These are phyloP conservation scores for Paramarasmius palmivorus DNA, from an alignment of 1,284 basidiomycete species.

Conservation along the genomic window DNA sequence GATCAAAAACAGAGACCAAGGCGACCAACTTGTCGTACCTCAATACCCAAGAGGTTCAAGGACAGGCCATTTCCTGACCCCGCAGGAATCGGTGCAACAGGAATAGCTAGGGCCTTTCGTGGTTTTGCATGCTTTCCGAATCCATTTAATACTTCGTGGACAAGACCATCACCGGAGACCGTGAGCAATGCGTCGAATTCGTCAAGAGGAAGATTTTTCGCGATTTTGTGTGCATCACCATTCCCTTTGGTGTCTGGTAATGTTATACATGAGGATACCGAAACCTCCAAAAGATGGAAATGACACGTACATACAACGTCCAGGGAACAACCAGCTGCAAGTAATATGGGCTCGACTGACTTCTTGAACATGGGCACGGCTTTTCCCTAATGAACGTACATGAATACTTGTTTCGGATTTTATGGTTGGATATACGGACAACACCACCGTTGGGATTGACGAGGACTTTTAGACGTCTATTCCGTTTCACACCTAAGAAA, in stretches of 20 bases:
- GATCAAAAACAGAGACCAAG: conserved; percentile 3
- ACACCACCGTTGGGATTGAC: conserved; percentile 87
- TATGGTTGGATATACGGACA: conserved; percentile 36
- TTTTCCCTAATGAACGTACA: conserved; percentile 59
- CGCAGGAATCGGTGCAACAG: conserved; percentile 86
- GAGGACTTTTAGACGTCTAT: conserved; percentile 62
- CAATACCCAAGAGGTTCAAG: conserved; percentile 71
- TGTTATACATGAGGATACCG: background rate
- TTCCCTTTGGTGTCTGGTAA: conserved; percentile 68
- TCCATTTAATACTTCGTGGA: conserved; percentile 94
- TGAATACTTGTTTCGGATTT: background rate
- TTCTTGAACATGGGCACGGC: conserved; percentile 61
- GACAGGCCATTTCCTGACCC: conserved; percentile 86
- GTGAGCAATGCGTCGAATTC: conserved; percentile 79
- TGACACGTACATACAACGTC: conserved; percentile 53
- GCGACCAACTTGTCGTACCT: conserved; percentile 37
- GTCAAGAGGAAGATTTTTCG: conserved; percentile 54
- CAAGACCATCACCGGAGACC: conserved; percentile 88
- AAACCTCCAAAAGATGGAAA: conserved; percentile 4
- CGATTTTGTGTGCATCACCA: conserved; percentile 77
- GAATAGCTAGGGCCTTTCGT: conserved; percentile 68
- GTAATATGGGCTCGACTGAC: conserved; percentile 78
- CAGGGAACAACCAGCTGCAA: conserved; percentile 71
- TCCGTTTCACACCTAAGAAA: conserved; percentile 47
- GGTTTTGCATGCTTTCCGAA: conserved; percentile 77